Conservation (phyloP, 2,329 filamentous ascomycete species). For the Apiospora aurea region DNA sequence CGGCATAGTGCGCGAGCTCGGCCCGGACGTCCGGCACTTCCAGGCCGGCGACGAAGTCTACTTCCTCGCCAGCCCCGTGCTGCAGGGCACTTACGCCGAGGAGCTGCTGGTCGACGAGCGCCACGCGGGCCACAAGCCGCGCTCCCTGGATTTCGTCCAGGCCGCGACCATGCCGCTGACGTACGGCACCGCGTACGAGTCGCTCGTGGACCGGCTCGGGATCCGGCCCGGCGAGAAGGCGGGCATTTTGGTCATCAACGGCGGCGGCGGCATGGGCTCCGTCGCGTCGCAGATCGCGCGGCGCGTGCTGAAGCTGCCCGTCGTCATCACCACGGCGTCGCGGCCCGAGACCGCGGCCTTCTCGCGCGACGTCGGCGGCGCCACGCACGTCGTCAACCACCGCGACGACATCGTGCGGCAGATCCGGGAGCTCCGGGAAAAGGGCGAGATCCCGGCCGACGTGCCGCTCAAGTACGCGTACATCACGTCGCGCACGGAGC, state of each 20-base stretch:
- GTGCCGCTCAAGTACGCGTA: constrained; percentile 50
- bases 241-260: constrained; percentile 53
- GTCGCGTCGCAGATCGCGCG: constrained; percentile 53
- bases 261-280: constrained; percentile 52
- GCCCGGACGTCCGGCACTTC: constrained; percentile 43
- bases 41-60: constrained; percentile 51
- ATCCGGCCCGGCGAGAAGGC: constrained; percentile 42
- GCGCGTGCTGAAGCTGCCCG: constrained; percentile 46
- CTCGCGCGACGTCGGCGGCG: constrained; percentile 47
- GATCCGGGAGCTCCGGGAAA: constrained; percentile 41
- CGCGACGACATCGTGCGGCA: constrained; percentile 47
- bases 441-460: constrained; percentile 34
- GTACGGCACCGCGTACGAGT: constrained; percentile 51
- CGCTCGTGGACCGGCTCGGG: constrained; percentile 48
- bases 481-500: constrained; percentile 49
- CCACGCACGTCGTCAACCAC: constrained; percentile 52
- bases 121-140: constrained; percentile 48
- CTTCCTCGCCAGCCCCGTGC: constrained; percentile 47
- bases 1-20: constrained; percentile 46
- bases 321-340: constrained; percentile 52
- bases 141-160: constrained; percentile 46
- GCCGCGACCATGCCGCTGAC: constrained; percentile 53
- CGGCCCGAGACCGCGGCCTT: constrained; percentile 48
- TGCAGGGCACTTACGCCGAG: constrained; percentile 51
- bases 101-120: constrained; percentile 50